These are phyloP conservation scores for Cudoniella acicularis DNA, from an alignment of 495 filamentous ascomycete genomes.

Conservation along the genomic window DNA sequence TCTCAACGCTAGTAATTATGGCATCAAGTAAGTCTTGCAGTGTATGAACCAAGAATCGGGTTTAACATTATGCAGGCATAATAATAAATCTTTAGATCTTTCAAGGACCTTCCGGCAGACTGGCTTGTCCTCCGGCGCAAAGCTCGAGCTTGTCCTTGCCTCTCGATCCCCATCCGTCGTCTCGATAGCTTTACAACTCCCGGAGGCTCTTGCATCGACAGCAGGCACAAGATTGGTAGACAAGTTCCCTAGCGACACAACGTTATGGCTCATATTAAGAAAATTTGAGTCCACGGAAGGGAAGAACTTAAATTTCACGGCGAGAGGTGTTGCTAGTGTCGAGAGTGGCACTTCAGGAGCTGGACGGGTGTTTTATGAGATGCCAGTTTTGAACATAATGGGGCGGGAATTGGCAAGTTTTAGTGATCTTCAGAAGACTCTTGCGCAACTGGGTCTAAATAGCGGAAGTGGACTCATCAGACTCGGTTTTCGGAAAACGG, in stretches of 20 bases:
- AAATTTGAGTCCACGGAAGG: slow-evolving; percentile 73
- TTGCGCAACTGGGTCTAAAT: slow-evolving; percentile 84
- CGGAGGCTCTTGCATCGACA: slow-evolving; percentile 56
- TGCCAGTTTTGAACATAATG: slow-evolving; percentile 77
- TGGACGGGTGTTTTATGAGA: slow-evolving; percentile 82
- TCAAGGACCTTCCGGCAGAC: slow-evolving; percentile 82
- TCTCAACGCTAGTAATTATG: slow-evolving; percentile 66
- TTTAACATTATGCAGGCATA: slow-evolving; percentile 39
- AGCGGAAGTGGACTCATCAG: slow-evolving; percentile 74
- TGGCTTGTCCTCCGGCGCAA: slow-evolving; percentile 79
- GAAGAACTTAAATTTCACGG: slow-evolving; percentile 72
- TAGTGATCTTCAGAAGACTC: slow-evolving; percentile 77
- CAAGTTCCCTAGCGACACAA: slow-evolving; percentile 79
- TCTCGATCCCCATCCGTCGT: slow-evolving; percentile 80
- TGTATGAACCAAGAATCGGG: neutral
- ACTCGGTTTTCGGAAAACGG: slow-evolving; percentile 69
- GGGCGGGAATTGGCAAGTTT: slow-evolving; percentile 72
- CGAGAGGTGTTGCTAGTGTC: slow-evolving; percentile 61
- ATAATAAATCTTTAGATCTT: slow-evolving; percentile 78
- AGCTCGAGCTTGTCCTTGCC: slow-evolving; percentile 83
- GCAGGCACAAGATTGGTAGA: slow-evolving; percentile 63
- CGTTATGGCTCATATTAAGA: slow-evolving; percentile 81
- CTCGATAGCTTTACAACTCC: slow-evolving; percentile 79
- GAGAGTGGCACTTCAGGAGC: slow-evolving; percentile 48
- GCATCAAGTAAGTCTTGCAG: slow-evolving; percentile 62